phyloP scores from a whole-genome alignment of 176 grass and related monocot species.

The Eremochloa ophiuroides region DNA sequence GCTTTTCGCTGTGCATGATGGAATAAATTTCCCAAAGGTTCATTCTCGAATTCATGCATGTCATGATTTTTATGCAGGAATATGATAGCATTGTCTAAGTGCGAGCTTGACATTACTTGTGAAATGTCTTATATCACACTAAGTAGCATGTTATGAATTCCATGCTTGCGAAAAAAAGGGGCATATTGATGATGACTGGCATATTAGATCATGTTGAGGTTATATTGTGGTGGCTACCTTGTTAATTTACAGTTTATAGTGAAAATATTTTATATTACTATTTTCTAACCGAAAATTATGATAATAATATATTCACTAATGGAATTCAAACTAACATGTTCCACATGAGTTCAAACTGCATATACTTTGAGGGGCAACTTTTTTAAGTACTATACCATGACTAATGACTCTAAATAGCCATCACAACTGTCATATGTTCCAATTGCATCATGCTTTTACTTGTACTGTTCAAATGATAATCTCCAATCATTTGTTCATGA shows the following conservation, averaged over 20 bases:
- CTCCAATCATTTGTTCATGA: slow-evolving; percentile 28
- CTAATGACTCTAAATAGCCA: not conserved
- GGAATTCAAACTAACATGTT: not conserved
- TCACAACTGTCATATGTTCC: not conserved
- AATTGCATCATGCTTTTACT: slow-evolving; percentile 14
- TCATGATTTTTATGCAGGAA: slow-evolving; percentile 1
- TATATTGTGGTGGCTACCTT: not conserved
- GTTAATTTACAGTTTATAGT: not conserved
- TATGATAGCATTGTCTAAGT: not conserved
- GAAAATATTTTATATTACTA: not conserved
- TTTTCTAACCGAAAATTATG: not conserved
- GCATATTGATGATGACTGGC: not conserved
- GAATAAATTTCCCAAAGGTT: slow-evolving; percentile 76
- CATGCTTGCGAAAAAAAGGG: slow-evolving; percentile 4
- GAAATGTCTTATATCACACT: slow-evolving; percentile 9
- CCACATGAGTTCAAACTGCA: not conserved
- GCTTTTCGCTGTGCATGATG: slow-evolving; percentile 44
- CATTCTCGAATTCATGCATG: slow-evolving; percentile 22
- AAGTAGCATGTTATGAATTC: not conserved
- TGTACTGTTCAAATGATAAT: slow-evolving; percentile 19
- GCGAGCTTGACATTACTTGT: not conserved
- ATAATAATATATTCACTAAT: not conserved
- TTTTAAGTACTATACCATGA: not conserved
- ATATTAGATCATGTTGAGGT: not conserved
- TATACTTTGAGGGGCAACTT: not conserved